A percentile compares a stretch with the other conserved stretches of the same genome.
Evolutionary conservation across 2,329 filamentous ascomycete genomes (phyloP).

Genomic region (Annulohypoxylon truncatum): DNA sequence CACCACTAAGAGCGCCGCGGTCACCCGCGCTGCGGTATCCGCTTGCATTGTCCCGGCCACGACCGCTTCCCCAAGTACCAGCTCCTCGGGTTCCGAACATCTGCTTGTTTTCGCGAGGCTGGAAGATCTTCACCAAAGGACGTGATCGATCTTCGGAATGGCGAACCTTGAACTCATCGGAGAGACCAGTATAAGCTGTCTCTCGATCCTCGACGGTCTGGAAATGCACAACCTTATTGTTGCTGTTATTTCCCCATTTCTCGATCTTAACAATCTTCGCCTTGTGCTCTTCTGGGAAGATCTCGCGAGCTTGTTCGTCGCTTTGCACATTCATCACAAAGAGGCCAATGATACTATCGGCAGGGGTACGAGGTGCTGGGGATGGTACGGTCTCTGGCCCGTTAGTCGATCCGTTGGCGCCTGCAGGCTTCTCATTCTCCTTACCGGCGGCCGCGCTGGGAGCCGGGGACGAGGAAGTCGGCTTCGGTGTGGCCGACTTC

Average conservation of each 20-base stretch:
- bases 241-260: constrained; percentile 75
- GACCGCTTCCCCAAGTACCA: constrained; percentile 74
- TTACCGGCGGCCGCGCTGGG: constrained; percentile 53
- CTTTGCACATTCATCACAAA: constrained; percentile 90
- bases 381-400: constrained; percentile 66
- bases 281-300: constrained; percentile 86
- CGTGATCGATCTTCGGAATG: constrained; percentile 79
- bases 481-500: constrained; percentile 63
- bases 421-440: constrained; percentile 67
- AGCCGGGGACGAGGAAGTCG: constrained; percentile 54
- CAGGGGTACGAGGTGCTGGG: constrained; percentile 68
- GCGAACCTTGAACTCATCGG: constrained; percentile 80
- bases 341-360: constrained; percentile 80
- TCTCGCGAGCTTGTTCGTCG: constrained; percentile 82
- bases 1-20: constrained; percentile 70
- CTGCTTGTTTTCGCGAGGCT: constrained; percentile 70
- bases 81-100: constrained; percentile 69
- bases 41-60: constrained; percentile 71
- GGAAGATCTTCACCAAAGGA: constrained; percentile 85
- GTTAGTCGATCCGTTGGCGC: constrained; percentile 66
- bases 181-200: constrained; percentile 77
- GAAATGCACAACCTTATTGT: constrained; percentile 88
- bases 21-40: constrained; percentile 89
- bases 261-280: constrained; percentile 82
- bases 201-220: constrained; percentile 83